Conservation (phyloP, 1,284 basidiomycete genomes). For the Salmacisia buchloeana region DNA sequence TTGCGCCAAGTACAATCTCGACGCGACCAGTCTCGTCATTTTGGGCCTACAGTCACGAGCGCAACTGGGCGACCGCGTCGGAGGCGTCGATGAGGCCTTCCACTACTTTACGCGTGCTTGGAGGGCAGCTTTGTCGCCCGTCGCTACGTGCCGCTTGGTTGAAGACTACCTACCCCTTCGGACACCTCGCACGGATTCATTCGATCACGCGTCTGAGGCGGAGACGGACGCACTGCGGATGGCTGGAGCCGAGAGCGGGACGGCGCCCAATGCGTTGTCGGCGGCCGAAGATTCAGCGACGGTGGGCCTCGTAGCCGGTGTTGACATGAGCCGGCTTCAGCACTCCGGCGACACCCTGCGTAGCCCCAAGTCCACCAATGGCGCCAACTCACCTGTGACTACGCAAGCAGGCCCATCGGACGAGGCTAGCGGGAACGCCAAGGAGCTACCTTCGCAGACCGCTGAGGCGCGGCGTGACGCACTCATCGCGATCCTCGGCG, state of each 20-base stretch:
- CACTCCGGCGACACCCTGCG: slow-evolving; percentile 1
- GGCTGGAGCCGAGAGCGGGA: not conserved
- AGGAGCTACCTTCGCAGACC: not conserved
- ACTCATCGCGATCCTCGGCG: not conserved
- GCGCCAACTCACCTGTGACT: too few species aligned
- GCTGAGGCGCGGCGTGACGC: not conserved
- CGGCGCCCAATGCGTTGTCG: not conserved
- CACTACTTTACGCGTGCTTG: not conserved
- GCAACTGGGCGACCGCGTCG: not conserved
- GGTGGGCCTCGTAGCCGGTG: not conserved
- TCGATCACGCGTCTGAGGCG: not conserved
- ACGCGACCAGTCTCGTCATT: not conserved
- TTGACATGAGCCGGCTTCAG: not conserved
- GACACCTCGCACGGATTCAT: not conserved
- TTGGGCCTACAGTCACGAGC: not conserved
- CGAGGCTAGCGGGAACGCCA: too few species aligned
- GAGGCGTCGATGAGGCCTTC: not conserved
- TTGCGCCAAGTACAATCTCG: slow-evolving; percentile 4
- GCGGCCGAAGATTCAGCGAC: not conserved
- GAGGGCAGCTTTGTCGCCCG: not conserved
- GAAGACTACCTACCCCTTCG: not conserved
- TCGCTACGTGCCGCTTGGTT: not conserved
- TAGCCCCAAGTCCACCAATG: not conserved
- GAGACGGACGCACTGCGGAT: not conserved
- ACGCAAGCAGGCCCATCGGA: too few species aligned